Conservation (phyloP, 1,284 basidiomycete genomes). For the Coniophora puteana region DNA sequence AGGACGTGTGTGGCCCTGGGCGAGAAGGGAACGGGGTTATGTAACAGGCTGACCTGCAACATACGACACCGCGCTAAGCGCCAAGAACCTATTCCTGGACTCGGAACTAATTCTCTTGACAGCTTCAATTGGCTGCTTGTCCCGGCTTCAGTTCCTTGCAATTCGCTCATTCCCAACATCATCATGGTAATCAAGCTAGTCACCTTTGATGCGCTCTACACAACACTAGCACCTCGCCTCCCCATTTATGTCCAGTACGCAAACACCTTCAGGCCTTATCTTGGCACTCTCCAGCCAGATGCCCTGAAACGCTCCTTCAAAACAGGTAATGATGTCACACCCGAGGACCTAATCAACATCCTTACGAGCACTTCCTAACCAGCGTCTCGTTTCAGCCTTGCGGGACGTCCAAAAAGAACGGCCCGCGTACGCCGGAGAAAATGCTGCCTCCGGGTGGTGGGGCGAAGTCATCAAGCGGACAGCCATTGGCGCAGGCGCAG, state of each 20-base stretch:
- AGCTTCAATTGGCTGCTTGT: too few relatives aligned
- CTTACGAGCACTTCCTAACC: too few relatives aligned
- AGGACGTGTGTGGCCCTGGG: too few relatives aligned
- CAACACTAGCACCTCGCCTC: constrained; percentile 57
- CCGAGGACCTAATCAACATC: constrained; percentile 48
- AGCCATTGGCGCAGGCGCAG: constrained; percentile 67
- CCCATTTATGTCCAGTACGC: constrained; percentile 71
- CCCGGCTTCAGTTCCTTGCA: too few relatives aligned
- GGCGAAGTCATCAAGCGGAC: constrained; percentile 66
- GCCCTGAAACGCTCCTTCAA: constrained; percentile 64
- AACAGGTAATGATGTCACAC: constrained; percentile 35
- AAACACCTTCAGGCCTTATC: constrained; percentile 56
- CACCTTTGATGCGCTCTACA: constrained; percentile 70
- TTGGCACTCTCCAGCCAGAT: constrained; percentile 53
- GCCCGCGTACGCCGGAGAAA: constrained; percentile 42
- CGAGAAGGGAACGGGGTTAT: too few relatives aligned
- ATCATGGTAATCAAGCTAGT: constrained; percentile 38
- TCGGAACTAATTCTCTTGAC: too few relatives aligned
- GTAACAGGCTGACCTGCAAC: too few relatives aligned
- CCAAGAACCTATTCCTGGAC: too few relatives aligned
- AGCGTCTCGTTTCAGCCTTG: constrained; percentile 44
- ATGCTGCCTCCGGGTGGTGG: constrained; percentile 65
- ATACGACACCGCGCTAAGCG: too few relatives aligned
- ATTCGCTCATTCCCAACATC: too few relatives aligned
- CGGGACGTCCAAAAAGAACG: constrained; percentile 54